Evolutionary conservation across 495 filamentous ascomycete genomes (phyloP).

Genomic region (Ascodesmis nigricans): DNA sequence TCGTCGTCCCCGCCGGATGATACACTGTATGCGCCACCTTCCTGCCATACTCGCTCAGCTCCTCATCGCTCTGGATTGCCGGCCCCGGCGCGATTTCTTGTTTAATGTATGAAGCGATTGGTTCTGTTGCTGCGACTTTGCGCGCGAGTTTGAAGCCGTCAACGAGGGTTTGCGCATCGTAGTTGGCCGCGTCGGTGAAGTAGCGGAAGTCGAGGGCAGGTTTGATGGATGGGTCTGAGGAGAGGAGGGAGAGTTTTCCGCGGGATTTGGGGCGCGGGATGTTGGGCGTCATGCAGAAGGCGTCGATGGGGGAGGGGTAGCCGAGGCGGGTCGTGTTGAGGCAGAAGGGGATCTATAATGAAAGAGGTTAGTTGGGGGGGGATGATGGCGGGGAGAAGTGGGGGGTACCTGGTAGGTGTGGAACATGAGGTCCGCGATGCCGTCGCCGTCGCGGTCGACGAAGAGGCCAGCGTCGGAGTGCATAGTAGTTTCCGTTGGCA

Average conservation of each 20-base stretch:
- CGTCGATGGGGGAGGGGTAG: slow-evolving; percentile 45
- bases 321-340: slow-evolving; percentile 49
- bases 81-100: slow-evolving; percentile 59
- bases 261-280: slow-evolving; percentile 61
- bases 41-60: slow-evolving; percentile 49
- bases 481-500: slow-evolving; percentile 60
- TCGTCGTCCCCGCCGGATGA: slow-evolving; percentile 67
- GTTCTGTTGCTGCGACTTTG: slow-evolving; percentile 42
- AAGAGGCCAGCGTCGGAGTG: slow-evolving; percentile 71
- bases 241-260: slow-evolving; percentile 50
- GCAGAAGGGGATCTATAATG: slow-evolving; percentile 11
- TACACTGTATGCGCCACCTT: slow-evolving; percentile 66
- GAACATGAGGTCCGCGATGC: slow-evolving; percentile 67
- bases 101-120: slow-evolving; percentile 61
- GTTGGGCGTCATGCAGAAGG: slow-evolving; percentile 84
- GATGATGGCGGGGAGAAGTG: slow-evolving; percentile 30
- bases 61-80: slow-evolving; percentile 42
- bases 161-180: slow-evolving; percentile 65
- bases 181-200: slow-evolving; percentile 66
- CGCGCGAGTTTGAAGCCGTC: slow-evolving; percentile 51
- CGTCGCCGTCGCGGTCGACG: slow-evolving; percentile 43
- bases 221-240: slow-evolving; percentile 46
- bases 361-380: slow-evolving; percentile 10
- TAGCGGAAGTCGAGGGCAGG: slow-evolving; percentile 71
- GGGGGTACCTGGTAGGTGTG: slow-evolving; percentile 82